phyloP scores from a whole-genome alignment of 2,329 filamentous ascomycete species.

The Scedosporium apiospermum region DNA sequence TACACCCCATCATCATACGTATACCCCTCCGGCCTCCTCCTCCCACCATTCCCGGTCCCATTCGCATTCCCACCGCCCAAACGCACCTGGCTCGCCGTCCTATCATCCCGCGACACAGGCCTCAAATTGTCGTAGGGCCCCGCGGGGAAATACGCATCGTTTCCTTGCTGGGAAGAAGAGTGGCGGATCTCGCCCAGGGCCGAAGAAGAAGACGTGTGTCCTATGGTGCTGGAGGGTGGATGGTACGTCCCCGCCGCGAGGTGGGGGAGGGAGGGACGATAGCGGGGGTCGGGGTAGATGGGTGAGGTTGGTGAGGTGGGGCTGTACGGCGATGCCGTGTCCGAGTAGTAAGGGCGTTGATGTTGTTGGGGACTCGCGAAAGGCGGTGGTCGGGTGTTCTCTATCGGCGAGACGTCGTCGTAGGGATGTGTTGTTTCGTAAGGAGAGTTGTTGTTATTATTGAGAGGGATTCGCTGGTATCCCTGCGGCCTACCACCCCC shows the following conservation, averaged over 20 bases:
- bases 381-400: too few relatives aligned
- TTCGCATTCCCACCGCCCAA: not conserved
- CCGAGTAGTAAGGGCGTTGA: too few relatives aligned
- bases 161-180: not conserved
- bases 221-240: not conserved
- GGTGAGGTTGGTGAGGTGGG: not conserved
- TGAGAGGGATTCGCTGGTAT: not conserved
- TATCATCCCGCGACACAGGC: not conserved
- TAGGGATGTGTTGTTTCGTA: too few relatives aligned
- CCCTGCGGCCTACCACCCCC: not conserved
- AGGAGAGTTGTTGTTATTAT: not conserved
- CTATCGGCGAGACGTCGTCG: too few relatives aligned
- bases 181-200: not conserved
- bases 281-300: not conserved
- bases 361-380: too few relatives aligned
- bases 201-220: not conserved
- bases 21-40: not conserved
- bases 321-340: too few relatives aligned
- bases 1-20: constrained; percentile 3
- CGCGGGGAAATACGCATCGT: not conserved
- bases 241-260: not conserved
- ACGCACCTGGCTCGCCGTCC: not conserved
- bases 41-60: not conserved
- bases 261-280: not conserved
- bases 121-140: constrained; percentile 4